These are phyloP conservation scores for Esteya vermicola DNA, from an alignment of 2,329 filamentous ascomycete species.

Conservation along the genomic window DNA sequence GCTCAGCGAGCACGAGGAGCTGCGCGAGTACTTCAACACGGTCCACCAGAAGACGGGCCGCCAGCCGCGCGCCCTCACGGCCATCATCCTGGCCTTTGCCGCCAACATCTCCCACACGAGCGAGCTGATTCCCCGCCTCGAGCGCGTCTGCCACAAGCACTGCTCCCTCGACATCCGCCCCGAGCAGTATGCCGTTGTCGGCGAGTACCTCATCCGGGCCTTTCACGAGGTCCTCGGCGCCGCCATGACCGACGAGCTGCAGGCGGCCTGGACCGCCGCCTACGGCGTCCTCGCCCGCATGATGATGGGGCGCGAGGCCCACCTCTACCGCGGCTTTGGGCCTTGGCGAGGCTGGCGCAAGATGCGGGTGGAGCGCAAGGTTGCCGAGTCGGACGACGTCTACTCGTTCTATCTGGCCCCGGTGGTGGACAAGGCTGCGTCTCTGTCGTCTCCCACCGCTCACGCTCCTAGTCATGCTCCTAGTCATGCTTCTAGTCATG, in stretches of 20 bases:
- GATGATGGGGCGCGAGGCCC: constrained; percentile 51
- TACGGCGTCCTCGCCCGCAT: constrained; percentile 62
- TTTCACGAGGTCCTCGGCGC: constrained; percentile 54
- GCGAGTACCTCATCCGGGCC: constrained; percentile 51
- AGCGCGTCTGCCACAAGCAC: constrained; percentile 57
- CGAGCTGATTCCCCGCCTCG: constrained; percentile 37
- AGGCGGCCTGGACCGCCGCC: constrained; percentile 54
- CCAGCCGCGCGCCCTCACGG: constrained; percentile 47
- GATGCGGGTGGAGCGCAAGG: constrained; percentile 51
- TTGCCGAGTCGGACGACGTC: constrained; percentile 52
- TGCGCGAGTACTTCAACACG: constrained; percentile 58
- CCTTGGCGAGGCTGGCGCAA: constrained; percentile 53
- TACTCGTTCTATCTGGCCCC: constrained; percentile 58
- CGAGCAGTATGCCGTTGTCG: constrained; percentile 58
- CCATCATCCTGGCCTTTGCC: constrained; percentile 56
- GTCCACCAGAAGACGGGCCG: constrained; percentile 48
- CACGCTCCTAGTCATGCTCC: no score
- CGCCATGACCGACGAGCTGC: constrained; percentile 48
- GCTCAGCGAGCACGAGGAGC: constrained; percentile 47
- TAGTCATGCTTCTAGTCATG: no score
- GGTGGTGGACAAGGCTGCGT: no score
- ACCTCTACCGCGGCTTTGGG: constrained; percentile 46
- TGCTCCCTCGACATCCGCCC: constrained; percentile 53
- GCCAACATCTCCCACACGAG: constrained; percentile 51
- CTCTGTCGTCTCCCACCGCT: no score